Evolutionary conservation across 2,329 filamentous ascomycete species (phyloP), one percentile per base, ranked within the genome.

Genomic region (Penicillium corylophilum): DNA sequence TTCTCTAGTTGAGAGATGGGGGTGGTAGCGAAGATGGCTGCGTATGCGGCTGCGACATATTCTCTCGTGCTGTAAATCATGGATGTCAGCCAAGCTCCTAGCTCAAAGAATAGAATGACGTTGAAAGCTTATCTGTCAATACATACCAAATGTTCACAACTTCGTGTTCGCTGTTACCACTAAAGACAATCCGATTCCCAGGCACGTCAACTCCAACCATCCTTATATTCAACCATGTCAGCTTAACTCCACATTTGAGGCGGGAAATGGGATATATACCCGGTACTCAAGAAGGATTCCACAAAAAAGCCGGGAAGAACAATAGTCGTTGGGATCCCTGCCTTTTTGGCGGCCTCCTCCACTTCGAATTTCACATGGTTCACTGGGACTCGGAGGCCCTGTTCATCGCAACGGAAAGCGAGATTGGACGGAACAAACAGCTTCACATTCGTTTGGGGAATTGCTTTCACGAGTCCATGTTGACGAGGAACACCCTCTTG

Each of bases 401-500:
- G 52, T 28, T 56, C 50, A 46, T 49, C 39, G 22, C 52, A 57
- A 3, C 57, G 43, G 6, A 44, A 35, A 10, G 44, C 45, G 6
- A 60, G 16, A 39, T 62, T 53, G 0, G 60, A 62, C 5, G 60
- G 57, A 6, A 43, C 36, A 16, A 62, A 61, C 5, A 62, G 53
- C 42, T 50, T 46, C 1, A 62, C 60, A 20, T 59, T 48, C 0
- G 57, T 59, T 8, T 48, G 51, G 2, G 60, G 49, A 16, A 62
- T 57, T 12, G 57, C 60, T 20, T 55, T 47, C 13, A 61, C 46
- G 12, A 62, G 44, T 5, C 31, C 43, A 28, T 59, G 31, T 24
- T 62, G 54, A 28, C 41, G 26, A 7, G 18, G 12, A 29, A 51
- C 33, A 4, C 53, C 57, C 12, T 53, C 54, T 20, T 59, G 40